Evolutionary conservation across 345 rosid species (phyloP).

Genomic region (Populus nigra): DNA sequence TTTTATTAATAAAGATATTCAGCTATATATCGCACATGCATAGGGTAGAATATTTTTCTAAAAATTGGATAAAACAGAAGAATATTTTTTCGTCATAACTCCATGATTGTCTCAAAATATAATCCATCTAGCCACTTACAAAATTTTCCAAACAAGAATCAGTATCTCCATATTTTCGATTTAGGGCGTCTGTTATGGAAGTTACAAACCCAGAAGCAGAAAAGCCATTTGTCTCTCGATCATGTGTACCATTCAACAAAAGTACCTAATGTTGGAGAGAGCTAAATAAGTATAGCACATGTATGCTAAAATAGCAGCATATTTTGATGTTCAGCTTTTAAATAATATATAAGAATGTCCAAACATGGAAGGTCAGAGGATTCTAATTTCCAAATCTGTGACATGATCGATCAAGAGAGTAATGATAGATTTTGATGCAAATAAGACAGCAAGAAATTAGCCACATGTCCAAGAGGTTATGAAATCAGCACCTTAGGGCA

Average conservation of each 20-base stretch:
- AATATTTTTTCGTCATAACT: not conserved
- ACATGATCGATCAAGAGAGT: not conserved
- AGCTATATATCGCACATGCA: too few species aligned
- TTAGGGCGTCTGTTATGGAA: conserved; percentile 75
- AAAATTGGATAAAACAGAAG: not conserved
- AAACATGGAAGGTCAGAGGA: too few species aligned
- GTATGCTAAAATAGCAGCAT: not conserved
- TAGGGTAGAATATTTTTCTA: too few species aligned
- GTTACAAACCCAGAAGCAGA: conserved; percentile 79
- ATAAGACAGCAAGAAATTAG: conserved; percentile 1
- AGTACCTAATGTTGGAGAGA: conserved; percentile 46
- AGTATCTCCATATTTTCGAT: conserved; percentile 70
- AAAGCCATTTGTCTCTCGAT: conserved; percentile 77
- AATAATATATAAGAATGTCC: too few species aligned
- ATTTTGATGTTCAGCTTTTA: not conserved
- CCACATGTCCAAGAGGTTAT: not conserved
- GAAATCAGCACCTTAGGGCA: conserved; percentile 67
- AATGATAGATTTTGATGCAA: not conserved
- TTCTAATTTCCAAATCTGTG: not conserved
- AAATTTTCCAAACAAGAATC: conserved; percentile 52
- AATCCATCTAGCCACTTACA: conserved; percentile 40
- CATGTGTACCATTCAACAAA: conserved; percentile 71
- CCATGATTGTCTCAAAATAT: not conserved
- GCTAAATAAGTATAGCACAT: not conserved
- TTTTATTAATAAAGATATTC: too few species aligned